phyloP scores from a whole-genome alignment of 1,284 basidiomycete genomes.

The Anthracocystis panici-leucophaei region DNA sequence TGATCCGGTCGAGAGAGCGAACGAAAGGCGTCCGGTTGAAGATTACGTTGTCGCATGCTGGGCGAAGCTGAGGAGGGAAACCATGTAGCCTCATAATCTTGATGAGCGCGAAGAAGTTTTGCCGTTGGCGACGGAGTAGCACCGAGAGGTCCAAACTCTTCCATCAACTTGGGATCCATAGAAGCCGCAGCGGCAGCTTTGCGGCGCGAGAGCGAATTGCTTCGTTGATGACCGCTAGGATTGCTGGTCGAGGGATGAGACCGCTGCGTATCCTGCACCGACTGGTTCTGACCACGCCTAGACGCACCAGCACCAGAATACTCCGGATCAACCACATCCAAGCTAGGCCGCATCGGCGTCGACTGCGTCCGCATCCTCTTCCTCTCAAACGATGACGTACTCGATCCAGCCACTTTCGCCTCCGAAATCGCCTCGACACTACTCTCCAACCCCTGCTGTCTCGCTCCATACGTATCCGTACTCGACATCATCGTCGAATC shows the following conservation, averaged over 20 bases:
- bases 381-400: slow-evolving; percentile 16
- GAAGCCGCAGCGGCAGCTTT: slow-evolving; percentile 21
- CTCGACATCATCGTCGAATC: slow-evolving; percentile 12
- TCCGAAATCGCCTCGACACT: slow-evolving; percentile 23
- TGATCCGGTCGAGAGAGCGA: slow-evolving; percentile 23
- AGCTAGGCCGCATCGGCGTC: slow-evolving; percentile 41
- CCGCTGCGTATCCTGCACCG: slow-evolving; percentile 4
- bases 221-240: slow-evolving; percentile 27
- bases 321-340: slow-evolving; percentile 12
- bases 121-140: slow-evolving; percentile 30
- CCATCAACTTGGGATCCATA: slow-evolving; percentile 41
- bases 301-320: background rate
- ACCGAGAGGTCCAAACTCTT: slow-evolving; percentile 58
- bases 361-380: slow-evolving; percentile 40
- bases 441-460: slow-evolving; percentile 3
- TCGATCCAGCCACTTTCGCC: background rate
- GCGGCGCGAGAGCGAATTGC: slow-evolving; percentile 24
- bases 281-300: slow-evolving; percentile 7
- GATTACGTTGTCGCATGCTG: slow-evolving; percentile 12
- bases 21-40: slow-evolving; percentile 45
- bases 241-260: background rate
- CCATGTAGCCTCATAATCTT: slow-evolving; percentile 5
- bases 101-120: slow-evolving; percentile 28
- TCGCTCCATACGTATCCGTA: slow-evolving; percentile 1
- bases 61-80: slow-evolving; percentile 1